phyloP scores from a whole-genome alignment of 2,329 filamentous ascomycete species.

The Cordyceps cicadae region DNA sequence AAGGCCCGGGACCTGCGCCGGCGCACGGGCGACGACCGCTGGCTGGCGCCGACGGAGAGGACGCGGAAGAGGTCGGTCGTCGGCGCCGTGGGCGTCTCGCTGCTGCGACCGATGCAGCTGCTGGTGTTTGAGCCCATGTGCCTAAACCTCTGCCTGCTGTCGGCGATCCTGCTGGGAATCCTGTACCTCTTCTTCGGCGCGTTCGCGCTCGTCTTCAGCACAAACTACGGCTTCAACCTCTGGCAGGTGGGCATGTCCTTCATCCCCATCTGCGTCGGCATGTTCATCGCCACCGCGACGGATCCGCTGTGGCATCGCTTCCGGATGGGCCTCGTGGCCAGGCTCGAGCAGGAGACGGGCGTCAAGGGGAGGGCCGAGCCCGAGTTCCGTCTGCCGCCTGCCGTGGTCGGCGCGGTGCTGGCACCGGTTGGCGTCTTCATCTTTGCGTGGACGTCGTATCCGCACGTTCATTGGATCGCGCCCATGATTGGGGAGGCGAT shows the following conservation, averaged over 20 bases:
- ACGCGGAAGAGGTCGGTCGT: conserved; percentile 59
- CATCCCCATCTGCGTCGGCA: conserved; percentile 60
- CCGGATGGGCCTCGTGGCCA: conserved; percentile 48
- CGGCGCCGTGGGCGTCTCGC: conserved; percentile 48
- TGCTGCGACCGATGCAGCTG: conserved; percentile 68
- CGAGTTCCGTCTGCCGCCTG: conserved; percentile 74
- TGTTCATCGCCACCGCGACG: conserved; percentile 52
- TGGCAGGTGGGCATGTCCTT: conserved; percentile 78
- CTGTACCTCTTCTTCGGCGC: conserved; percentile 89
- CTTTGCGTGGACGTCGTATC: conserved; percentile 79
- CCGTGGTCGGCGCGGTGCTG: conserved; percentile 64
- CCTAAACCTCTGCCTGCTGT: conserved; percentile 70
- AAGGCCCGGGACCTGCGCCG: conserved; percentile 64
- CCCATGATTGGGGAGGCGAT: conserved; percentile 65
- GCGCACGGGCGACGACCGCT: conserved; percentile 69
- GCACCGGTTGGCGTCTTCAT: conserved; percentile 78
- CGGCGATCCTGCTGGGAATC: conserved; percentile 77
- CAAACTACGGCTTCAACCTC: conserved; percentile 65
- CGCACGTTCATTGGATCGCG: conserved; percentile 66
- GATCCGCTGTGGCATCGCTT: conserved; percentile 60
- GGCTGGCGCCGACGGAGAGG: conserved; percentile 70
- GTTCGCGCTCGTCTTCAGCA: conserved; percentile 70
- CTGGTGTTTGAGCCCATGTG: conserved; percentile 80
- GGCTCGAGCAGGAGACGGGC: conserved; percentile 43
- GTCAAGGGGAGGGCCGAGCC: conserved; percentile 60